A percentile compares a stretch with the other conserved stretches of the same genome.
Conservation (phyloP, 2,329 filamentous ascomycete species). For the Colletotrichum caudatum region DNA sequence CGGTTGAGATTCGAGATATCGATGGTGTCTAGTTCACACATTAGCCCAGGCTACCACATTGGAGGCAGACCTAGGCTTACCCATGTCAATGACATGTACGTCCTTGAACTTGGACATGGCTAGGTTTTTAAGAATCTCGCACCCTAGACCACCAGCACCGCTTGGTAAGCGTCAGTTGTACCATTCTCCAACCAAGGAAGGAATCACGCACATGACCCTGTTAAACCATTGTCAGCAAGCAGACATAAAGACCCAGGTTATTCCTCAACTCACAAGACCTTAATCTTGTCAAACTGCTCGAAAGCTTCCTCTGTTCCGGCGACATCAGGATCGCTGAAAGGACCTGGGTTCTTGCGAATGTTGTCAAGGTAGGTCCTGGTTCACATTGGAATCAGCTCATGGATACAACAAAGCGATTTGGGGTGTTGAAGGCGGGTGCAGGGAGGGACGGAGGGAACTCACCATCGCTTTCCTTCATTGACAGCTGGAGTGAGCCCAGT, state of each 20-base stretch:
- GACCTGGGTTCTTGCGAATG: constrained; percentile 80
- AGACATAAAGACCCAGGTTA: background rate
- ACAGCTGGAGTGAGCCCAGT: constrained; percentile 1
- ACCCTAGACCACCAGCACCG: constrained; percentile 92
- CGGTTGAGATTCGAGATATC: constrained; percentile 98
- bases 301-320: constrained; percentile 65
- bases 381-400: constrained; percentile 19
- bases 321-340: constrained; percentile 78
- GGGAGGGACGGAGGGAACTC: too few species aligned
- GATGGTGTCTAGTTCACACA: constrained; percentile 79
- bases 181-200: constrained; percentile 33
- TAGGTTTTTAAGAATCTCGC: constrained; percentile 96
- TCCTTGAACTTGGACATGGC: constrained; percentile 95
- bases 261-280: constrained; percentile 73
- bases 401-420: background rate
- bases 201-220: constrained; percentile 64
- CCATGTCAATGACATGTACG: constrained; percentile 99
- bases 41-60: constrained; percentile 24
- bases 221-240: constrained; percentile 43
- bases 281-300: constrained; percentile 74
- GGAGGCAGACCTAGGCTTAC: constrained; percentile 58
- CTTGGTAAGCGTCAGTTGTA: constrained; percentile 59
- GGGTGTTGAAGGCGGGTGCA: background rate
- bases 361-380: constrained; percentile 85
- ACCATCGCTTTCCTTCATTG: constrained; percentile 42